A percentile compares a stretch with the other conserved stretches of the same genome.
Evolutionary conservation across 1,284 basidiomycete genomes (phyloP).

Genomic region (Sporisorium scitamineum): DNA sequence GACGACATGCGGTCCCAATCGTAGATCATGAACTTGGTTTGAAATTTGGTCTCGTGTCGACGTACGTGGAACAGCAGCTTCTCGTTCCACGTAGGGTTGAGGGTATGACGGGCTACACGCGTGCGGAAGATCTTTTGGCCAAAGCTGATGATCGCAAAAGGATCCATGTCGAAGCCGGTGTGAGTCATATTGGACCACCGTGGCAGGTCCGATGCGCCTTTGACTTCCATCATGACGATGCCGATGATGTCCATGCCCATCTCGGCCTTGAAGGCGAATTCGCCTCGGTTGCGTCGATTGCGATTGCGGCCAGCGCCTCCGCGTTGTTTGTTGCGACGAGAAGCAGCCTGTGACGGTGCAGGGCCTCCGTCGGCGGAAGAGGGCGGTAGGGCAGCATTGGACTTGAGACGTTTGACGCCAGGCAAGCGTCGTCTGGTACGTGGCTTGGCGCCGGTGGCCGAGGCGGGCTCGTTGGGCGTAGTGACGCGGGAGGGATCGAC

Average conservation of each 20-base stretch:
- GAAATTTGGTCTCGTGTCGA: slow-evolving; percentile 78
- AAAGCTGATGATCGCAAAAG: slow-evolving; percentile 94
- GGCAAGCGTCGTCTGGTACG: slow-evolving; percentile 33
- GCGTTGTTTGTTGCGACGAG: slow-evolving; percentile 12
- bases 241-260: slow-evolving; percentile 82
- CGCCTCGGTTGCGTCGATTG: slow-evolving; percentile 71
- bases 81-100: slow-evolving; percentile 94
- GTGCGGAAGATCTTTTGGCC: slow-evolving; percentile 97
- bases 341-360: neutral
- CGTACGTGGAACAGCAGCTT: slow-evolving; percentile 95
- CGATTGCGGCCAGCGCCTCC: neutral
- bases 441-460: slow-evolving; percentile 13
- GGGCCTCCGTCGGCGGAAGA: slow-evolving; percentile 8
- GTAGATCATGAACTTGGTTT: slow-evolving; percentile 61
- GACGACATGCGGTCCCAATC: slow-evolving; percentile 67
- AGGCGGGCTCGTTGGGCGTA: slow-evolving; percentile 16
- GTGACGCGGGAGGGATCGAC: slow-evolving; percentile 18
- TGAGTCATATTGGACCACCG: slow-evolving; percentile 77
- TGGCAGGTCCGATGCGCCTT: slow-evolving; percentile 83
- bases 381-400: slow-evolving; percentile 2
- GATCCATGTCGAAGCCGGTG: slow-evolving; percentile 95
- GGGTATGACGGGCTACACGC: slow-evolving; percentile 73
- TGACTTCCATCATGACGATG: slow-evolving; percentile 86
- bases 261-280: slow-evolving; percentile 74
- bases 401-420: slow-evolving; percentile 30